Base-by-base conservation (phyloP, 768 basidiomycete genomes). In the Lactifluus piperatus region DNA sequence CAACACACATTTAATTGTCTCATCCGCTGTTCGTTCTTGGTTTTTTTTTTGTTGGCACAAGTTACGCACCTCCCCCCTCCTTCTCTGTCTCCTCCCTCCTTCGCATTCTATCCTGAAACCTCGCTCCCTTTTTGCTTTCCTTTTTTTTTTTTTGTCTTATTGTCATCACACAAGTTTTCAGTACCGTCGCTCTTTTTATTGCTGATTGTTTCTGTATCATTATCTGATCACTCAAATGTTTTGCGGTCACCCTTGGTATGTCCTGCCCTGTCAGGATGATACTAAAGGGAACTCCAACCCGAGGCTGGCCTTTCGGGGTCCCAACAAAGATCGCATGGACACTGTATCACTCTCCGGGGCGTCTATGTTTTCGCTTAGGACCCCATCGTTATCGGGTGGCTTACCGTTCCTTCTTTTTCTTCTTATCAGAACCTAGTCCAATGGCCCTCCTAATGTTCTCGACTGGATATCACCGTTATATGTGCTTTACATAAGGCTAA, bases 151-250 rank as follows among this genome's bases (percentile, higher is more conserved):
- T 30, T 56, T 46, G 60, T 61, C 30, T 34, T 47, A 41, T n/a
- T 32, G 51, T 43, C 22, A n/a, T n/a, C 53, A 27, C 53, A 34
- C n/a, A 55, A 30, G n/a, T 30, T 45, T 50, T 49, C 44, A 43
- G 48, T 60, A 60, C 49, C 41, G 47, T 54, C 54, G 49, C 43
- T 49, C 62, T 51, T 30, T 55, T 32, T 56, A 20, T 51, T 52
- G 57, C 57, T 61, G 61, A 44, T 54, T 36, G 60, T 37, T 54
- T 55, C 54, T 60, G 62, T 63, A 63, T 63, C 58, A 63, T 61
- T 63, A 63, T 63, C 61, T 43, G 53, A 45, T 61, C 49, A 52
- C 36, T 44, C 58, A 29, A 60, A 59, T 58, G 50, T 60, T 60
- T 60, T 61, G 48, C 51, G 58, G 58, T 50, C 54, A 39, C 49